Conservation (phyloP, 2,329 filamentous ascomycete genomes). For the Myriosclerotinia duriaeana region DNA sequence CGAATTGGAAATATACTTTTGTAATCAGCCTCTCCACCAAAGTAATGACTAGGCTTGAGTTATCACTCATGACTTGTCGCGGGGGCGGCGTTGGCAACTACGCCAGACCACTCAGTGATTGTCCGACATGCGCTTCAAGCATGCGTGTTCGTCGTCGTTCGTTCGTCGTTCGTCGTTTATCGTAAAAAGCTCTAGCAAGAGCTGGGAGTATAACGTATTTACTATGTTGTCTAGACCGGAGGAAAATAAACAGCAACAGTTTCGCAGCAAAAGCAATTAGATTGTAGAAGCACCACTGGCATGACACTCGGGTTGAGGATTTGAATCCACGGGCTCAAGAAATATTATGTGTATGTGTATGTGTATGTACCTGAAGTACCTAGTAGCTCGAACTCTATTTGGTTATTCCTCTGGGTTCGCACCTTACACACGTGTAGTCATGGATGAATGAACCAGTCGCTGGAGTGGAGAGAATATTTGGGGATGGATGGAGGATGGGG, state of each 20-base stretch:
- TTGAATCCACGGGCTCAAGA: not conserved
- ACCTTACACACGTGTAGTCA: slow-evolving; percentile 13
- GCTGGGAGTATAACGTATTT: slow-evolving; percentile 11
- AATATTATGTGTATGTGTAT: slow-evolving; percentile 2
- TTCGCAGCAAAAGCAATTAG: slow-evolving; percentile 16
- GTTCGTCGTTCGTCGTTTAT: slow-evolving; percentile 12
- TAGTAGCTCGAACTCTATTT: slow-evolving; percentile 18
- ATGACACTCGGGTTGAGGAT: slow-evolving; percentile 21
- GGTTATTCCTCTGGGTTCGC: slow-evolving; percentile 11
- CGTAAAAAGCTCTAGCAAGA: slow-evolving; percentile 23
- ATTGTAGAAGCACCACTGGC: slow-evolving; percentile 20
- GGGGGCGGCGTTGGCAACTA: slow-evolving; percentile 28
- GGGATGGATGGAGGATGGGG: not conserved
- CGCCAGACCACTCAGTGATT: slow-evolving; percentile 33
- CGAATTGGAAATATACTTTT: slow-evolving; percentile 48
- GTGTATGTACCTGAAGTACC: slow-evolving; percentile 4
- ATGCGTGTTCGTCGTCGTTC: slow-evolving; percentile 14
- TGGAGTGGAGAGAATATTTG: slow-evolving; percentile 15
- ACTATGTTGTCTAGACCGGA: slow-evolving; percentile 19
- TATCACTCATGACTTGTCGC: slow-evolving; percentile 54
- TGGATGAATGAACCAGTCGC: slow-evolving; percentile 15
- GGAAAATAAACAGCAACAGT: slow-evolving; percentile 3
- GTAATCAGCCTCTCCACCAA: slow-evolving; percentile 62
- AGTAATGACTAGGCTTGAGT: slow-evolving; percentile 59
- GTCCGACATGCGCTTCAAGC: slow-evolving; percentile 33